Evolutionary conservation across 345 rosid genomes (phyloP).

Genomic region (Camelina hispida): DNA sequence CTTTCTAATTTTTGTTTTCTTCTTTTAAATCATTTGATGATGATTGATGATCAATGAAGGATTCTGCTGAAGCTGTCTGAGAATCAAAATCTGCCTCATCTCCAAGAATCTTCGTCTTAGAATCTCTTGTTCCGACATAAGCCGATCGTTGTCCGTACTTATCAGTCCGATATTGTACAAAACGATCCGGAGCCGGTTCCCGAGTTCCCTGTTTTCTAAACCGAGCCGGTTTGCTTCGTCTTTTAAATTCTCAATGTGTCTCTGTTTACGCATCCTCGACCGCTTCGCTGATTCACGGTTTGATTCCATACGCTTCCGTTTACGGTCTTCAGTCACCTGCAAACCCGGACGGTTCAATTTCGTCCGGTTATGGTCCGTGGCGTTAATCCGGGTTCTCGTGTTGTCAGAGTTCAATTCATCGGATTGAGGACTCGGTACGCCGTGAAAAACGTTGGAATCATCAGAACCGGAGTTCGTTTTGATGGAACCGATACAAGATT

Average conservation of each 20-base stretch:
- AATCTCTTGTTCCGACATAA: slow-evolving; percentile 58
- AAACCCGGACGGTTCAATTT: slow-evolving; percentile 32
- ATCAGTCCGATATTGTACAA: slow-evolving; percentile 48
- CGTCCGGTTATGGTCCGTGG: slow-evolving; percentile 44
- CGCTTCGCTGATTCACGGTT: slow-evolving; percentile 93
- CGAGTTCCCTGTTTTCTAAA: slow-evolving; percentile 67
- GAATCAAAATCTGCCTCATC: slow-evolving; percentile 52
- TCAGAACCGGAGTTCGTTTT: slow-evolving; percentile 25
- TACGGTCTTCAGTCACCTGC: slow-evolving; percentile 63
- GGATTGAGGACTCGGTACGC: slow-evolving; percentile 15
- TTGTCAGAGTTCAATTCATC: neutral
- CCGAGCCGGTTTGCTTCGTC: slow-evolving; percentile 68
- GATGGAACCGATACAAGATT: slow-evolving; percentile 27
- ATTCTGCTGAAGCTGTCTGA: slow-evolving; percentile 60
- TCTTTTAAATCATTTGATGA: slow-evolving; percentile 13
- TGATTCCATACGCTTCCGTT: slow-evolving; percentile 76
- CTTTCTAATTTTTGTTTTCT: neutral
- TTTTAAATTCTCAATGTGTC: slow-evolving; percentile 72
- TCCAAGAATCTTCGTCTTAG: slow-evolving; percentile 67
- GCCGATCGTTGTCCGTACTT: slow-evolving; percentile 59
- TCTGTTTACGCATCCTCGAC: slow-evolving; percentile 82
- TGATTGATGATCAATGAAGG: slow-evolving; percentile 47
- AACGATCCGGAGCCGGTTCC: slow-evolving; percentile 57
- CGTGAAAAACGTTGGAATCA: neutral
- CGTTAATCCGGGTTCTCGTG: neutral